phyloP scores from a whole-genome alignment of 306 rosid species.

The Glycine latifolia region DNA sequence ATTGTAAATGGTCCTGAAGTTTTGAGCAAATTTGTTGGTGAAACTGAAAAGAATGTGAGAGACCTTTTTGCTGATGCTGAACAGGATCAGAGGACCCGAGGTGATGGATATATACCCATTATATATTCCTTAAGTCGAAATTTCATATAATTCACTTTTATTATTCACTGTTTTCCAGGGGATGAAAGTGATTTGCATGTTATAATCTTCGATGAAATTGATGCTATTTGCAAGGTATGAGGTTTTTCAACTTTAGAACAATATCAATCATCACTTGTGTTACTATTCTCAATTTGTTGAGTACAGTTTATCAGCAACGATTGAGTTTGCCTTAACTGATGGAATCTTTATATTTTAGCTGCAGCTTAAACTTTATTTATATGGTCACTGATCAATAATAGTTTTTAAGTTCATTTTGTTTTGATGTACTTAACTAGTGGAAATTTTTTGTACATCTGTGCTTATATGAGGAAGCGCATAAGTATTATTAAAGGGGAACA shows the following conservation, averaged over 20 bases:
- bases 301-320: conserved; percentile 24
- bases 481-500: conserved; percentile 37
- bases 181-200: conserved; percentile 98
- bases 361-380: conserved; percentile 16
- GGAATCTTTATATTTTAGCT: conserved; percentile 12
- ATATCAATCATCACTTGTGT: conserved; percentile 19
- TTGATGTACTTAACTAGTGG: conserved; percentile 12
- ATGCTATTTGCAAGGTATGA: conserved; percentile 96
- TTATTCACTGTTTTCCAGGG: conserved; percentile 62
- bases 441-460: conserved; percentile 16
- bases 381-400: neutral
- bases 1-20: conserved; percentile 99
- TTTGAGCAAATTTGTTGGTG: conserved; percentile 96
- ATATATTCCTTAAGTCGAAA: conserved; percentile 25
- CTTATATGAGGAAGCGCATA: neutral
- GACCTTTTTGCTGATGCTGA: conserved; percentile 99
- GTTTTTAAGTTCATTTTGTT: conserved; percentile 18
- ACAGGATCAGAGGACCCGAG: conserved; percentile 84
- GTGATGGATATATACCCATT: conserved; percentile 56
- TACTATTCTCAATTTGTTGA: conserved; percentile 36
- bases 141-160: conserved; percentile 47
- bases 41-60: conserved; percentile 97
- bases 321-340: conserved; percentile 31
- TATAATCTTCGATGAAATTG: conserved; percentile 97
- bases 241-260: conserved; percentile 44